Base-by-base conservation (phyloP, 2,329 filamentous ascomycete species). In the Cordyceps fumosorosea region DNA sequence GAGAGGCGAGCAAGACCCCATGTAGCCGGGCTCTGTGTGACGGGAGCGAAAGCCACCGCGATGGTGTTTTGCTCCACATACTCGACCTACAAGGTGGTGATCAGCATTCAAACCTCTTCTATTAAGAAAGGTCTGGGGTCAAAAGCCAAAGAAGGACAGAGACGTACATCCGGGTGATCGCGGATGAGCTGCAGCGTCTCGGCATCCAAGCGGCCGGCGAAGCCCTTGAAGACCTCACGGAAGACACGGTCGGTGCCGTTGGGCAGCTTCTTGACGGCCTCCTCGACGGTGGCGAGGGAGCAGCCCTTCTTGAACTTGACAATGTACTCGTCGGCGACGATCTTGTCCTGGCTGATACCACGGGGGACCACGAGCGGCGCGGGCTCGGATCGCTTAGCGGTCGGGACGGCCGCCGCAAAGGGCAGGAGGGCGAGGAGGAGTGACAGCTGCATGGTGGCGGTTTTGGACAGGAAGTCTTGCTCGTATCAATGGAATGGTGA, bases 1-100 rank as follows among this genome's bases (percentile, higher is more conserved):
- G 75, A 77, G 47, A 77, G 66, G 18, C 74, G 69, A 1, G 71
- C 70, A 11, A 76, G 69, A 11, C 74, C 74, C 75, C 75, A 77
- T 26, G 26, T 24, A 22, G 53, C 53, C n/a, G 34, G 16, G 18
- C 47, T 58, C 63, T 69, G 67, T 8, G 64, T 63, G 18, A 62
- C 50, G 40, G 56, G 44, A 8, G 50, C 53, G 14, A 37, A 51
- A 20, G 42, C 51, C n/a, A 16, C 68, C 40, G 76, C 67, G 14
- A 67, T 64, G 32, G 66, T 67, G 54, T 78, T 74, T 37, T 72
- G 71, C 67, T 77, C 73, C 11, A 77, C 67, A 61, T 72, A 76
- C 3, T 71, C 69, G 42, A 76, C 73, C 65, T 67, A 1, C 20
- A 26, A 16, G 2, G 5, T 20, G 20, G 12, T 16, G 20, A 22